Evolutionary conservation across 805 yeast genomes (phyloP).

Genomic region (Jamesozyma rosinii): DNA sequence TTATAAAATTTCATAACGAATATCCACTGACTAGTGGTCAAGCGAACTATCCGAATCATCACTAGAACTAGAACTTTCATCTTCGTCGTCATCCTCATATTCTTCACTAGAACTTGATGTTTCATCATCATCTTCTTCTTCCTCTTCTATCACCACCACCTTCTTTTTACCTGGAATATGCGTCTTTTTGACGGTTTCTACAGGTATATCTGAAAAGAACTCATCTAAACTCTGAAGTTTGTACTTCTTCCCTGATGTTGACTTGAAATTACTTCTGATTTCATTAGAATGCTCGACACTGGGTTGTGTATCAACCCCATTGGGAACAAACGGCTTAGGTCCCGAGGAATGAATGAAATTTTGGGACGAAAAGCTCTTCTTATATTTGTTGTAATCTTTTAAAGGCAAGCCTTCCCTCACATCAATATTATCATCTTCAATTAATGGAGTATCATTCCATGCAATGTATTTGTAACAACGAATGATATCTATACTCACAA

Average conservation of each 20-base stretch:
- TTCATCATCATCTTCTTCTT: slow-evolving; percentile 16
- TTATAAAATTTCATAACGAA: no score
- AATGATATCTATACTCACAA: slow-evolving; percentile 7
- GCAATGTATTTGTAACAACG: slow-evolving; percentile 10
- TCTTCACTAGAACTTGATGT: not conserved
- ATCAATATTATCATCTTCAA: slow-evolving; percentile 11
- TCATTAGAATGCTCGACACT: not conserved
- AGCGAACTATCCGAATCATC: not conserved
- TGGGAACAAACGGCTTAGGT: slow-evolving; percentile 5
- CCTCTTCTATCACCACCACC: slow-evolving; percentile 21
- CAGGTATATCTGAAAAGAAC: slow-evolving; percentile 51
- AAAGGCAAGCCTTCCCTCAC: slow-evolving; percentile 34
- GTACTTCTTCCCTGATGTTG: slow-evolving; percentile 34
- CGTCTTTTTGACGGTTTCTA: slow-evolving; percentile 7
- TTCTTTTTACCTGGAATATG: slow-evolving; percentile 7
- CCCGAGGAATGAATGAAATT: slow-evolving; percentile 8
- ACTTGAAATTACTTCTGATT: slow-evolving; percentile 7
- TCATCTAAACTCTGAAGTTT: slow-evolving; percentile 78
- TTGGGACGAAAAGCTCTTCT: slow-evolving; percentile 28
- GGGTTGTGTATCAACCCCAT: not conserved
- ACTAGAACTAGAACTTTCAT: slow-evolving; percentile 3
- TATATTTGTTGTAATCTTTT: slow-evolving; percentile 33
- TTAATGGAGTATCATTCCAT: slow-evolving; percentile 12
- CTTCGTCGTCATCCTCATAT: slow-evolving; percentile 25
- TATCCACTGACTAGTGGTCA: no score